These are phyloP conservation scores for Protomyces pachydermus DNA, from an alignment of 1,139 yeast species.

Conservation along the genomic window DNA sequence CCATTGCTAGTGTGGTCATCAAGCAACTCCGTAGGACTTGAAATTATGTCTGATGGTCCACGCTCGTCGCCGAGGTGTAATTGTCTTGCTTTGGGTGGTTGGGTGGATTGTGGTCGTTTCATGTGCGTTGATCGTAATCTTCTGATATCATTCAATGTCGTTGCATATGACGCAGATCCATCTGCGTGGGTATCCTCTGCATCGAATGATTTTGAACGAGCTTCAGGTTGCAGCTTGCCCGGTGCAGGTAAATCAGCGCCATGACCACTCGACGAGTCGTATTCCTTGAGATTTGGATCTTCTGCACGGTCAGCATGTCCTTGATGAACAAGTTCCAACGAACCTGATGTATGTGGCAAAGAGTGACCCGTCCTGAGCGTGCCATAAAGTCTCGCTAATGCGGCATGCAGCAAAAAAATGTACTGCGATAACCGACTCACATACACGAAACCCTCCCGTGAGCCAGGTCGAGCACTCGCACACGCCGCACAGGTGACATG, in stretches of 20 bases:
- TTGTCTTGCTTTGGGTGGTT: constrained; percentile 57
- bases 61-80: constrained; percentile 47
- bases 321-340: not conserved
- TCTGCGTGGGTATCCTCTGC: not conserved
- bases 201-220: constrained; percentile 3
- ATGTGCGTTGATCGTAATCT: constrained; percentile 67
- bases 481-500: constrained; percentile 57
- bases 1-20: not conserved
- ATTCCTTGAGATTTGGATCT: constrained; percentile 11
- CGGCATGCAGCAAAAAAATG: constrained; percentile 72
- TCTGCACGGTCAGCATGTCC: constrained; percentile 3
- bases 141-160: constrained; percentile 72
- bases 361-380: constrained; percentile 14
- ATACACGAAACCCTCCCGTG: constrained; percentile 53
- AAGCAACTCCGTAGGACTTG: not conserved
- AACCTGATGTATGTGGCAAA: constrained; percentile 26
- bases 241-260: not conserved
- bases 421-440: constrained; percentile 70
- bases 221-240: not conserved
- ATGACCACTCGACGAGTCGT: not conserved
- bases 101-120: constrained; percentile 56
- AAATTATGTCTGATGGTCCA: constrained; percentile 38
- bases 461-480: constrained; percentile 43
- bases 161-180: constrained; percentile 46
- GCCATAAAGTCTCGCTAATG: constrained; percentile 63